These are phyloP conservation scores for Scedosporium apiospermum DNA, from an alignment of 2,329 filamentous ascomycete species.

Conservation along the genomic window DNA sequence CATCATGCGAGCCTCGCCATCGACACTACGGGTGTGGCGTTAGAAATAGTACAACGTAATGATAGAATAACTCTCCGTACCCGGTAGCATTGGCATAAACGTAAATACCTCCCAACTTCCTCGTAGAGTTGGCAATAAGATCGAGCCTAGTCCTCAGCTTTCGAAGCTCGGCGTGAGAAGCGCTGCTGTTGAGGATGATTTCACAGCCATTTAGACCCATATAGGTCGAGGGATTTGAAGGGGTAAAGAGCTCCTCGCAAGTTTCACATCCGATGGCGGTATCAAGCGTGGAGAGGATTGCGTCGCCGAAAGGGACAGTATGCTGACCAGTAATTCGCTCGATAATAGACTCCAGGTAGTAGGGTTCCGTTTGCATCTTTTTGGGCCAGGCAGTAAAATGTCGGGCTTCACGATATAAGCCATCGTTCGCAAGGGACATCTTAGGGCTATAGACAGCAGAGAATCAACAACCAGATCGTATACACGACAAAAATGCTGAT, in stretches of 20 bases:
- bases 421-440: slow-evolving; percentile 24
- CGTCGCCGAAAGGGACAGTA: slow-evolving; percentile 30
- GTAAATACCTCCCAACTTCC: slow-evolving; percentile 51
- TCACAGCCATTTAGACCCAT: slow-evolving; percentile 55
- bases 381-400: slow-evolving; percentile 31
- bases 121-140: slow-evolving; percentile 57
- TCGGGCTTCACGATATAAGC: slow-evolving; percentile 28
- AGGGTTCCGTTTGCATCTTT: slow-evolving; percentile 23
- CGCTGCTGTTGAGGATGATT: slow-evolving; percentile 20
- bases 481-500: too few relatives aligned
- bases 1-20: slow-evolving; percentile 30
- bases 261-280: slow-evolving; percentile 30
- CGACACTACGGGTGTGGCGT: slow-evolving; percentile 6
- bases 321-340: slow-evolving; percentile 20
- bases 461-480: too few relatives aligned
- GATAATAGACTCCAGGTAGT: slow-evolving; percentile 24
- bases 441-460: slow-evolving; percentile 10
- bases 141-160: slow-evolving; percentile 57
- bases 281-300: slow-evolving; percentile 26
- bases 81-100: slow-evolving; percentile 28
- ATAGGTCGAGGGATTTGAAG: slow-evolving; percentile 35
- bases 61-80: slow-evolving; percentile 4
- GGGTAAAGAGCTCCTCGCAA: slow-evolving; percentile 26
- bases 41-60: not conserved
- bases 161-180: slow-evolving; percentile 39